Base-by-base conservation (phyloP, 179 eudicot genomes). In the Heliamphora pulchella region DNA sequence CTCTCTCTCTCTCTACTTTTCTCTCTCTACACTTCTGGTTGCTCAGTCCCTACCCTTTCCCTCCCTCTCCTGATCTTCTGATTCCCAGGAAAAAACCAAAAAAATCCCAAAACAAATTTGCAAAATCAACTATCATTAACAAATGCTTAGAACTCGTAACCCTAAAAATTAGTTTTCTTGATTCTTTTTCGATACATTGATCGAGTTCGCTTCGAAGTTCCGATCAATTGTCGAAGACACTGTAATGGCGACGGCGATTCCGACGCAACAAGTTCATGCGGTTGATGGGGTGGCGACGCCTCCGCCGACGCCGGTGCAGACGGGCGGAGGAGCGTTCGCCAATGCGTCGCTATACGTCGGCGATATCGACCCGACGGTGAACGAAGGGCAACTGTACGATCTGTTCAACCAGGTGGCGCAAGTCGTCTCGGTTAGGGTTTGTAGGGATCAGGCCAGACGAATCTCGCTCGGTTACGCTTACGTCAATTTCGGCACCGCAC, bases 341-440 rank as follows among this genome's bases (percentile, higher is more conserved):
- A 83, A 82, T 20, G 59, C 86, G 64, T 85, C 95, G 17, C 76
- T 91, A 64, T 91, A 91, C 78, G 94, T 91, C 1, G 94, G 94
- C 0, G 94, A 91, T 82, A 80, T 91, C 54, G 94, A 91, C 6
- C 7, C 20, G 11, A 85, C 46, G 51, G 91, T 90, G 77, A 81
- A 87, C 17, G 78, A 75, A 9, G 54, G 53, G 39, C 78, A 75
- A 59, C 78, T 75, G 68, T 75, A 41, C 54, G 78, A 75, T 75
- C 67, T 75, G 54, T 75, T 75, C 54, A 75, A n/a, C 67, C 78
- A 75, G 46, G 78, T 61, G 54, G 78, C 78, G 8, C 78, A 75
- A 10, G 78, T 75, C 15, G 78, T 75, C 41, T 75, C 78, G 3
- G 67, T 75, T 44, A 59, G 78, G 78, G 78, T 75, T 75, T 75